Base-by-base conservation (phyloP, 2,329 filamentous ascomycete species). In the Xylaria hypoxylon region DNA sequence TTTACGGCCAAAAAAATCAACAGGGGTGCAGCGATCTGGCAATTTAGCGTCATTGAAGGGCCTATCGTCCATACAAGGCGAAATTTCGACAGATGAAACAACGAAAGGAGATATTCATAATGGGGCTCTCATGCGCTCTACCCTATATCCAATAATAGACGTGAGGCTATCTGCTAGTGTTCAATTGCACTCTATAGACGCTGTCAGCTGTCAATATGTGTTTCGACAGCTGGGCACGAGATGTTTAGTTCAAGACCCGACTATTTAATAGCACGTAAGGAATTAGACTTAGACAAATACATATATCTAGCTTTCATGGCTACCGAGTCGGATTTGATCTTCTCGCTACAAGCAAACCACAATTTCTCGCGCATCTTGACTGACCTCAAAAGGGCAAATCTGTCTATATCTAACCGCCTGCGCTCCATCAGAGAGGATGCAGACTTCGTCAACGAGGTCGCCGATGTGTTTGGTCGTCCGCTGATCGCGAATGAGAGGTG, bases 401-500 rank as follows among this genome's bases (percentile, higher is more conserved):
- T 96, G 56, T 92, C 91, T 68, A 88, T 96, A 69, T 85, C 87
- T 70, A 97, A 97, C 81, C 91, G 95, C 17, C 87, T 99, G 13
- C 81, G 82, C 33, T 97, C 93, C 31, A 95, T 98, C 77, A 82
- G 85, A 66, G 81, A 85, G 31, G 96, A 98, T 78, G 90, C 93
- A 8, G 78, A 78, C 1, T 98, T 97, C 77, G 92, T 96, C 24
- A 78, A 81, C 26, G 77, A 82, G 7, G 89, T 93, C 0, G 85
- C 87, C 1, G 77, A 78, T 1, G 82, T 84, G 0, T 88, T 84
- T 64, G 72, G 74, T 2, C 82, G 95, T 1, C 93, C 94, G 0
- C 82, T 98, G 1, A 84, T 98, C 15, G 94, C 95, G 33, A 99
- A 99, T 76, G 94, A 98, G 82, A 87, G 96, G 66, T 98, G 96